Conservation (phyloP, 305 asterid species). For the Nicotiana rustica region DNA sequence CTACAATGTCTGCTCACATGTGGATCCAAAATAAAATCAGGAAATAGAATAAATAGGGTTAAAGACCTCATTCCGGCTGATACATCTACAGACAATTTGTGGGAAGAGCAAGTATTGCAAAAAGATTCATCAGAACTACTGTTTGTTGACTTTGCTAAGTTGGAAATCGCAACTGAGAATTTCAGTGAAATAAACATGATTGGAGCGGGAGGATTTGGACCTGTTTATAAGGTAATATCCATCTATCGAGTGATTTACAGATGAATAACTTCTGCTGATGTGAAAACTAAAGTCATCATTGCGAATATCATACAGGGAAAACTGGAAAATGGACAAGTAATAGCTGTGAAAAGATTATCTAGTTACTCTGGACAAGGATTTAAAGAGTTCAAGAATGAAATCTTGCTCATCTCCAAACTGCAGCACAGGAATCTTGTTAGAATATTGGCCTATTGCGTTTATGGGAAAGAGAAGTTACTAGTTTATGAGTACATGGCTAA, state of each 20-base stretch:
- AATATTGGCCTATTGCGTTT: conserved; percentile 36
- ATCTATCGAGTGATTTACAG: not conserved
- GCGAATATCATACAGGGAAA: conserved; percentile 22
- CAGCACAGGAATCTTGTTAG: conserved; percentile 39
- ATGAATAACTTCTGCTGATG: not conserved
- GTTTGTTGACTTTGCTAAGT: conserved; percentile 31
- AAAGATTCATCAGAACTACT: conserved; percentile 39
- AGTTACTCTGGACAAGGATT: conserved; percentile 38
- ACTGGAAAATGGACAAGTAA: conserved; percentile 28
- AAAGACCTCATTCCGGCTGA: not conserved
- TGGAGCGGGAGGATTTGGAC: conserved; percentile 46
- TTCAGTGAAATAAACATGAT: conserved; percentile 40
- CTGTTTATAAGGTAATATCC: conserved; percentile 43
- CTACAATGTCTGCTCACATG: not conserved
- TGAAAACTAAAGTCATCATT: not conserved
- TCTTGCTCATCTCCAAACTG: conserved; percentile 37
- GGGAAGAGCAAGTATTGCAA: conserved; percentile 25
- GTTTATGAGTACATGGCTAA: conserved; percentile 38
- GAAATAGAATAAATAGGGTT: conserved; percentile 14
- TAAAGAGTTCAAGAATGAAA: conserved; percentile 41
- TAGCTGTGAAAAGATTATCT: conserved; percentile 39
- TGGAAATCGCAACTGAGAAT: conserved; percentile 36
- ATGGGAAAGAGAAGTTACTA: conserved; percentile 36
- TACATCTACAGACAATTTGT: not conserved
- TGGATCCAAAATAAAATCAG: conserved; percentile 4